phyloP scores from a whole-genome alignment of 2,329 filamentous ascomycete genomes.

The Colletotrichum sp. region DNA sequence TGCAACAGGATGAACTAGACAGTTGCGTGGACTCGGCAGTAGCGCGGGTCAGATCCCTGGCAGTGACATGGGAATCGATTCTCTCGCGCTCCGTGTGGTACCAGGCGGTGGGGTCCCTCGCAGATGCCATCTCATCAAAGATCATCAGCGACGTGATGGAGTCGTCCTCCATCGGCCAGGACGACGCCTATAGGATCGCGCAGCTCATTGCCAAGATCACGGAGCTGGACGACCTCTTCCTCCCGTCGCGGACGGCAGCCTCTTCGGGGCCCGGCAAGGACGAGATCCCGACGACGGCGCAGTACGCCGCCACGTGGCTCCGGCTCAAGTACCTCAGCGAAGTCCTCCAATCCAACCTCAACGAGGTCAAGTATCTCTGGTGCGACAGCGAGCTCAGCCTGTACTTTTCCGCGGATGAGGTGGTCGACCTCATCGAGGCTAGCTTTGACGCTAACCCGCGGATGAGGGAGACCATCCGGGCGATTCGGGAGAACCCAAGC shows the following conservation, averaged over 20 bases:
- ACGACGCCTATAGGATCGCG: constrained; percentile 68
- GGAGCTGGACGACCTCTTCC: constrained; percentile 64
- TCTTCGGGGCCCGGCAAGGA: constrained; percentile 25
- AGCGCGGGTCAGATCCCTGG: constrained; percentile 57
- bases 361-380: constrained; percentile 68
- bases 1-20: constrained; percentile 61
- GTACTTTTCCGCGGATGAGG: constrained; percentile 66
- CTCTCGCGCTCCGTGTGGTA: constrained; percentile 66
- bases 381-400: constrained; percentile 69
- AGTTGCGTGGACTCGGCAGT: constrained; percentile 59
- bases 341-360: constrained; percentile 69
- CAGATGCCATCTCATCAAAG: constrained; percentile 63
- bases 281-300: constrained; percentile 59
- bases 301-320: constrained; percentile 67
- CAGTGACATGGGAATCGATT: constrained; percentile 61
- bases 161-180: constrained; percentile 64
- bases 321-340: constrained; percentile 69
- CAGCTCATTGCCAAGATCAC: constrained; percentile 62
- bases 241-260: constrained; percentile 45
- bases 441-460: constrained; percentile 69
- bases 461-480: constrained; percentile 61
- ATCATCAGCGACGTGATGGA: constrained; percentile 68
- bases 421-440: constrained; percentile 65
- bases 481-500: constrained; percentile 59
- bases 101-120: constrained; percentile 65